Conservation (phyloP, 2,329 filamentous ascomycete species). For the Aaosphaeria pasadenensis region DNA sequence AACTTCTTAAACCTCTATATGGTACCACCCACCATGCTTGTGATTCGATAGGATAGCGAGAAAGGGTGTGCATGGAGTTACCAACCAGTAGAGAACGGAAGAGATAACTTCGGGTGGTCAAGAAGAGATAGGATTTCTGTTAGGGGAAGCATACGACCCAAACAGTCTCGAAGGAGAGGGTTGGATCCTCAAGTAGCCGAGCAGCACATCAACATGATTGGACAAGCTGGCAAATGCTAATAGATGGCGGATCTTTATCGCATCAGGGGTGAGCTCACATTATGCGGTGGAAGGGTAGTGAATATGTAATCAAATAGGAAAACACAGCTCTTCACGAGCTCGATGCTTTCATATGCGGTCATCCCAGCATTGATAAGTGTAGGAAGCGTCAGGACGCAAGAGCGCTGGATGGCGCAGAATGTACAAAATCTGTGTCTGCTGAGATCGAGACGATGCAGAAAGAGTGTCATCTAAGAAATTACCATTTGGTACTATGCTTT, state of each 20-base stretch:
- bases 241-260: conserved; percentile 55
- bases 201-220: conserved; percentile 12
- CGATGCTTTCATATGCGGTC: too few species aligned
- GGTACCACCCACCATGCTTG: too few species aligned
- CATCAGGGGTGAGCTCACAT: conserved; percentile 30
- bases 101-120: conserved; percentile 47
- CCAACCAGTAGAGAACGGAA: conserved; percentile 43
- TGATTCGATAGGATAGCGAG: conserved; percentile 43
- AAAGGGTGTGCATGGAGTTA: conserved; percentile 59
- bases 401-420: too few species aligned
- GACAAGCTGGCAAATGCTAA: conserved; percentile 22
- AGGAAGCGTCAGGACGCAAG: too few species aligned
- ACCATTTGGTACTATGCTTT: too few species aligned
- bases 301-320: too few species aligned
- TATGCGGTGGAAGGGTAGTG: conserved; percentile 10
- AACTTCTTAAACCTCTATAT: too few species aligned
- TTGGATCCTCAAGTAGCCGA: conserved; percentile 44
- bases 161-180: conserved; percentile 49
- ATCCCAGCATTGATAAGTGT: too few species aligned
- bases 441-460: too few species aligned
- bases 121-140: conserved; percentile 57
- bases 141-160: conserved; percentile 35
- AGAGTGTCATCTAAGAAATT: too few species aligned
- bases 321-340: too few species aligned
- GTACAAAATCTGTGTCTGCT: too few species aligned